phyloP scores from a whole-genome alignment of 495 filamentous ascomycete genomes.

The Venustampulla echinocandica region DNA sequence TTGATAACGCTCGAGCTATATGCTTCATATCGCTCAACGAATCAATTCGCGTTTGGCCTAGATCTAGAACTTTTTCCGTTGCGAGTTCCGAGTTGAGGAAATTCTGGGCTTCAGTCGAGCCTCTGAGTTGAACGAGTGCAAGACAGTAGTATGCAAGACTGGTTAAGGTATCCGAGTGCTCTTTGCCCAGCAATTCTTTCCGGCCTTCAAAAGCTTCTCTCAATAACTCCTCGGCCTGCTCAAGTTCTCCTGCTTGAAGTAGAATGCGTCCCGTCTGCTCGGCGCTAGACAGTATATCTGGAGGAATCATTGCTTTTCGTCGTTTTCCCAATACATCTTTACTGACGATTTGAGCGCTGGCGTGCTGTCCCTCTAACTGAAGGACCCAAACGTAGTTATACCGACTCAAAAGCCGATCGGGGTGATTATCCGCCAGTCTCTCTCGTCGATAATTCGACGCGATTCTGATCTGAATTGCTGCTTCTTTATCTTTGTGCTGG shows the following conservation, averaged over 20 bases:
- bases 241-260: neutral
- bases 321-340: neutral
- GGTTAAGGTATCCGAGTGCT: neutral
- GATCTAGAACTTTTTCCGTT: neutral
- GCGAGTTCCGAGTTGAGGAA: neutral
- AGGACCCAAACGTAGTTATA: neutral
- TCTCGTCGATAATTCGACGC: neutral
- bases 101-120: neutral
- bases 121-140: neutral
- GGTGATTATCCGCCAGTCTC: neutral
- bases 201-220: neutral
- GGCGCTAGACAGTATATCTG: neutral
- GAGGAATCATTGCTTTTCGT: neutral
- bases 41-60: neutral
- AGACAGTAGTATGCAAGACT: neutral
- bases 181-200: neutral
- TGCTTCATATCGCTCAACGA: neutral
- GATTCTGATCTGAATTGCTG: neutral
- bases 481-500: neutral
- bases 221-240: neutral
- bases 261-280: neutral
- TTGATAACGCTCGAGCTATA: neutral
- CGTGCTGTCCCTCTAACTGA: neutral
- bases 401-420: neutral
- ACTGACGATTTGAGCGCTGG: neutral